Percentiles rank a stretch among this genome's conserved stretches.
Conservation (phyloP, 495 filamentous ascomycete genomes). For the Bacidia rubella region DNA sequence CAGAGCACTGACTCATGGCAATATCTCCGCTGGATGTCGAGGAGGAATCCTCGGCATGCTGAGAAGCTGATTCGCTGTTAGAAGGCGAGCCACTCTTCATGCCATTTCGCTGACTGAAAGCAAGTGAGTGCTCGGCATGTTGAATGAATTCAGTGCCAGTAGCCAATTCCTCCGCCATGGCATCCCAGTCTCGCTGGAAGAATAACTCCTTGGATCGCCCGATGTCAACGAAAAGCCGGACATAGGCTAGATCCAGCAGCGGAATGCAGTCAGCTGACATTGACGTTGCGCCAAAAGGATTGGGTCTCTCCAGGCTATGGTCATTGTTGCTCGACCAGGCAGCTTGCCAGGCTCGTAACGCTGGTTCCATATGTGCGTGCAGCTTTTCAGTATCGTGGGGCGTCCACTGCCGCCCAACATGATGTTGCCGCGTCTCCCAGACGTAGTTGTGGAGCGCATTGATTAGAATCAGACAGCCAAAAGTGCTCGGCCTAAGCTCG, state of each 20-base stretch:
- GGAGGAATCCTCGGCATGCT: slow-evolving; percentile 1
- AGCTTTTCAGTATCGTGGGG: slow-evolving; percentile 85
- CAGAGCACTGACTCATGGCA: slow-evolving; percentile 26
- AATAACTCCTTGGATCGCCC: slow-evolving; percentile 85
- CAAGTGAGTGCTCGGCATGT: slow-evolving; percentile 54
- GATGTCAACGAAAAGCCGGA: slow-evolving; percentile 85
- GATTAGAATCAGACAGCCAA: slow-evolving; percentile 86
- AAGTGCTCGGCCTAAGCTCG: slow-evolving; percentile 76
- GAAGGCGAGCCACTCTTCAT: neutral
- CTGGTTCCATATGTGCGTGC: slow-evolving; percentile 93
- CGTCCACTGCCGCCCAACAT: slow-evolving; percentile 84
- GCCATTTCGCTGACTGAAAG: neutral
- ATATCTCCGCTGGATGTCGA: slow-evolving; percentile 6
- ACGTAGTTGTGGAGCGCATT: slow-evolving; percentile 97
- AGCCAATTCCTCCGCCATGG: slow-evolving; percentile 81
- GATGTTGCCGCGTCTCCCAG: slow-evolving; percentile 89
- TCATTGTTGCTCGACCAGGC: slow-evolving; percentile 82
- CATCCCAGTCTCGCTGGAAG: slow-evolving; percentile 88
- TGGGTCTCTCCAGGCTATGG: slow-evolving; percentile 79
- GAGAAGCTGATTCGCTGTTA: neutral
- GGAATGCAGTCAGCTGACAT: slow-evolving; percentile 90
- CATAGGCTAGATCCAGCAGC: slow-evolving; percentile 85
- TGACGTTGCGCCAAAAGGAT: slow-evolving; percentile 77
- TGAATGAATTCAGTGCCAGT: slow-evolving; percentile 64
- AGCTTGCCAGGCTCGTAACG: slow-evolving; percentile 85